phyloP scores from a whole-genome alignment of 345 rosid genomes.

The Eucalyptus marginata region DNA sequence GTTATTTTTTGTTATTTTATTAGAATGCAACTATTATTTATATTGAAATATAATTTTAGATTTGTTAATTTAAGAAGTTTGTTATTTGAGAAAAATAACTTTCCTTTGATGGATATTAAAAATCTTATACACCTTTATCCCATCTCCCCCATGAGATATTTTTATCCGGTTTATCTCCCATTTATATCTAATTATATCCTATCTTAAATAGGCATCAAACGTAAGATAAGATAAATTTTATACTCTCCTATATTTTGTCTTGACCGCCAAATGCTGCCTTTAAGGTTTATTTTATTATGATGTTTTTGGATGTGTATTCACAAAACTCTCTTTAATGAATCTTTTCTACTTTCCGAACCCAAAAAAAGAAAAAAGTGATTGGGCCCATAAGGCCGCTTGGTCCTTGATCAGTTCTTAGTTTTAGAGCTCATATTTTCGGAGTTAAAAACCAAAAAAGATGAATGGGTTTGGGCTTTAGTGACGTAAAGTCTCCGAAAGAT shows the following conservation, averaged over 20 bases:
- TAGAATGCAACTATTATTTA: no score
- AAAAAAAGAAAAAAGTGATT: no score
- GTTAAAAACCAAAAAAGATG: not conserved
- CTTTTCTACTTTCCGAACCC: not conserved
- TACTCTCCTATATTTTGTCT: no score
- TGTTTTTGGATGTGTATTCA: not conserved
- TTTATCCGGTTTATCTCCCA: accelerated
- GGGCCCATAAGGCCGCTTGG: not conserved
- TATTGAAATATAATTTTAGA: no score
- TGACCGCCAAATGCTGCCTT: accelerated
- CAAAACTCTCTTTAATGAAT: not conserved
- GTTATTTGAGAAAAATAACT: no score
- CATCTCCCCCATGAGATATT: no score
- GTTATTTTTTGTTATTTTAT: no score
- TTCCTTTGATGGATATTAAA: no score
- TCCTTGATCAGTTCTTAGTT: not conserved
- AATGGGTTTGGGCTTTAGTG: not conserved
- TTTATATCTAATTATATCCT: no score
- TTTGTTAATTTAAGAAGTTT: no score
- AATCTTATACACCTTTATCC: no score
- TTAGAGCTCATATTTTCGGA: not conserved
- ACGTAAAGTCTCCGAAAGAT: not conserved
- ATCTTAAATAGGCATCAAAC: accelerated
- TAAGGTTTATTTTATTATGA: not conserved
- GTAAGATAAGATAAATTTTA: no score